Base-by-base conservation (phyloP, 352 stramenopile genomes). In the Globisporangium heterothallicum region DNA sequence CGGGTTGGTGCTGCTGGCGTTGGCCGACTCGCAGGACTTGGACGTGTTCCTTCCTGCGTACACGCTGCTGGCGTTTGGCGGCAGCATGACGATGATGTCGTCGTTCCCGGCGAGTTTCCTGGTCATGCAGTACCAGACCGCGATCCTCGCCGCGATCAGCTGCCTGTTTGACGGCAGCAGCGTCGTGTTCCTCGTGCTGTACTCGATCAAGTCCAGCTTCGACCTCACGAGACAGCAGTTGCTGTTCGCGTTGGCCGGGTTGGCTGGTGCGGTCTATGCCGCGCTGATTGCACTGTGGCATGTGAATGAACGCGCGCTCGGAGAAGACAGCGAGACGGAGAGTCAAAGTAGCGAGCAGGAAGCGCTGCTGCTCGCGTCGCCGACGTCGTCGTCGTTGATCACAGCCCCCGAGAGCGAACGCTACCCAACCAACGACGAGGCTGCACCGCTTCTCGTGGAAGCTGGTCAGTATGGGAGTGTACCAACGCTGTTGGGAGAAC, bases 11-110 rank as follows among this genome's bases (percentile, higher is more conserved):
- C 56, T 92, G 29, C 64, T 95, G 46, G 85, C 77, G 22, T 46
- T 89, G 6, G 74, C 84, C 0, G 84, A 95, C 63, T 90, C 78
- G 38, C 69, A 86, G 49, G 59, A 16, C 27, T 88, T 89, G 46
- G 78, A 92, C 50, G 60, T 89, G 35, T 92, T 92, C 53, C 51
- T 92, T 13, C 74, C 63, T 3, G 78, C 68, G 22, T 92, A 91
- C 63, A 64, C 74, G 21, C 56, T 90, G 9, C 68, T 88, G 21
- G 76, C 81, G 1, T 77, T 87, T 32, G 81, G 81, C 18, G 81
- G 81, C 3, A 84, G 68, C 54, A 75, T 92, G 46, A 92, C 79
- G 25, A 92, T 92, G 78, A 88, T 92, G 78, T 46, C 73, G 45
- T 87, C 74, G 34, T 92, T 79, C 49, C 79, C 81, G 2, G 67